These are phyloP conservation scores for Thelephora ganbajun DNA, from an alignment of 768 basidiomycete genomes.

Conservation along the genomic window DNA sequence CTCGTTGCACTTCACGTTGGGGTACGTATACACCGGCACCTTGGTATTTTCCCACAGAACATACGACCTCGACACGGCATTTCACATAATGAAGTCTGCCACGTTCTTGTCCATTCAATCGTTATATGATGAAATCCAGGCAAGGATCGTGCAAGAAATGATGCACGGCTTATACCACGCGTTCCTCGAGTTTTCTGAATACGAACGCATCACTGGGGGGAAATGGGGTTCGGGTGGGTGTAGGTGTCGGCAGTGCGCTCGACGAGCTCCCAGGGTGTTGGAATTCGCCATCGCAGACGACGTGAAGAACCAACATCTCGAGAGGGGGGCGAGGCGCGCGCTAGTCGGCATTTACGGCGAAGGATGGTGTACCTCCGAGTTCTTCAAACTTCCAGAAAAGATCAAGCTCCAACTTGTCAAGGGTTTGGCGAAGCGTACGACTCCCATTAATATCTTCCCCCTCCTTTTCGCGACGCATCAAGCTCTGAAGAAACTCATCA, in stretches of 20 bases:
- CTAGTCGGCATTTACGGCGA: slow-evolving; percentile 79
- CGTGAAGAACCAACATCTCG: slow-evolving; percentile 58
- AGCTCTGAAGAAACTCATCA: slow-evolving; percentile 38
- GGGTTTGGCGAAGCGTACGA: slow-evolving; percentile 58
- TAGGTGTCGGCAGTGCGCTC: slow-evolving; percentile 70
- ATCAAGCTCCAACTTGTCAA: slow-evolving; percentile 57
- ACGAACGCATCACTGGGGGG: slow-evolving; percentile 58
- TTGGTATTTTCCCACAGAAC: slow-evolving; percentile 85
- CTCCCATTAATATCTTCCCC: slow-evolving; percentile 50
- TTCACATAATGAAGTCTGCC: slow-evolving; percentile 77
- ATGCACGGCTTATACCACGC: slow-evolving; percentile 83
- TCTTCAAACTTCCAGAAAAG: slow-evolving; percentile 54
- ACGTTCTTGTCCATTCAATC: slow-evolving; percentile 63
- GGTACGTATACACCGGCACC: slow-evolving; percentile 91
- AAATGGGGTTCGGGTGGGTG: slow-evolving; percentile 80
- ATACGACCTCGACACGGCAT: slow-evolving; percentile 86
- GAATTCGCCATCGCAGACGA: slow-evolving; percentile 70
- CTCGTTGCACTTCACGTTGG: slow-evolving; percentile 85
- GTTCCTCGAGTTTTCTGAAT: slow-evolving; percentile 65
- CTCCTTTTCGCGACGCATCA: slow-evolving; percentile 55
- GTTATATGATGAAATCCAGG: slow-evolving; percentile 69
- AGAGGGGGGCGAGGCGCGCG: slow-evolving; percentile 57
- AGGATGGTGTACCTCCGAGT: slow-evolving; percentile 77
- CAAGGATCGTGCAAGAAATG: slow-evolving; percentile 78
- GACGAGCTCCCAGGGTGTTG: slow-evolving; percentile 69